Evolutionary conservation across 805 yeast species (phyloP), one percentile per base, ranked within the genome.

Genomic region (Ogataea nitratoaversa): DNA sequence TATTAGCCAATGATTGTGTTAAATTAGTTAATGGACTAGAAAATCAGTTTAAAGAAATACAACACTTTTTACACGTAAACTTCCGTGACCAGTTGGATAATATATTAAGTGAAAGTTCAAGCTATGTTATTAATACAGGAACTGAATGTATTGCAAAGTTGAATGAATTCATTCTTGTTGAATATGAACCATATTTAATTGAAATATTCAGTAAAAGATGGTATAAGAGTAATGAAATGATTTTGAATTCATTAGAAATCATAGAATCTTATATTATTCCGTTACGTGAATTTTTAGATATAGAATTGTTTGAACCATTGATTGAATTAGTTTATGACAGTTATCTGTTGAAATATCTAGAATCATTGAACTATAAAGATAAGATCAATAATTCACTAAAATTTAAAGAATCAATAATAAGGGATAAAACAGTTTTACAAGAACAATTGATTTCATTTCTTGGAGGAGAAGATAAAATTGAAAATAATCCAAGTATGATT

Each of bases 361-460:
- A 47, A 6, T 51, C 50, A 11, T 41, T 56, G 34, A 42, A 49
- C 24, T 36, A 50, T 25, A 40, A 41, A 33, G 46, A 54, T 46
- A 51, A 53, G 32, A 51, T 62, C 36, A 59, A 57, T 37, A 59
- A 57, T 32, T 45, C 44, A 34, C 57, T 59, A 39, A 57, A 57
- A 43, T 50, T 64, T 23, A 59, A 71, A 34, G 77, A 73, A 11
- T 70, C 75, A 32, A 71, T 84, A 48, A 74, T 77, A 44, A 63
- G 76, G 44, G 93, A 85, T 62, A 76, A 81, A 30, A 76, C 74
- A 42, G 57, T 67, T 23, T 70, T 84, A 31, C 77, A 71, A 54
- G 71, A 69, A 25, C 59, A 75, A 19, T 81, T 84, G 49, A 66
- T 70, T 2, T 66, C 71, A 32, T 70, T 66, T 34, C 12, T 7